A percentile compares a stretch with the other conserved stretches of the same genome.
Evolutionary conservation across 441 rosid genomes (phyloP).

Genomic region (Populus tomentosa): DNA sequence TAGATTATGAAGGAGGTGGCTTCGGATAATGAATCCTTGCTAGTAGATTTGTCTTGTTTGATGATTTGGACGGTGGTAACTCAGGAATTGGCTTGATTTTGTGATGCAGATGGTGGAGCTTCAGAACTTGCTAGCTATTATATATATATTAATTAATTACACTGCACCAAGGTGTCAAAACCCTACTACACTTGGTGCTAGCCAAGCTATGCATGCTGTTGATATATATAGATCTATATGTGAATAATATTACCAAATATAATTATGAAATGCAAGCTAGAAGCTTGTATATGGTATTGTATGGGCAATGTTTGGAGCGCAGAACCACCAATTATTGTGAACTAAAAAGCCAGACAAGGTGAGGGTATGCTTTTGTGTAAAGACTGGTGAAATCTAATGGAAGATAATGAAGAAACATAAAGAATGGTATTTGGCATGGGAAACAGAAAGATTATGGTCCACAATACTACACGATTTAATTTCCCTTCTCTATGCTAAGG

Average conservation of each 20-base stretch:
- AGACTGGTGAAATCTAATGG: slow-evolving; percentile 1
- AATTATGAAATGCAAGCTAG: neutral
- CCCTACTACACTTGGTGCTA: no score
- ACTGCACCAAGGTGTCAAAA: no score
- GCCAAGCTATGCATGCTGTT: no score
- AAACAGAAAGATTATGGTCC: slow-evolving; percentile 17
- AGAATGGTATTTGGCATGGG: neutral
- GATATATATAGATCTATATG: neutral
- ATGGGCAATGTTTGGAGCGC: neutral
- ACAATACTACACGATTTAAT: neutral
- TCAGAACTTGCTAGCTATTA: no score
- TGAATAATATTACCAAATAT: neutral
- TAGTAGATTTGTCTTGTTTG: no score
- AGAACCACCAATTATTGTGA: neutral
- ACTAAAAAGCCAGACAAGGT: neutral
- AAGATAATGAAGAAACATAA: neutral
- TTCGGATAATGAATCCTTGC: no score
- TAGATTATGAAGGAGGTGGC: no score
- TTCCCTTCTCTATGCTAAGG: no score
- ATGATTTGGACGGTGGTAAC: no score
- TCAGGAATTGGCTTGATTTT: no score
- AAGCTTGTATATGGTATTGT: neutral
- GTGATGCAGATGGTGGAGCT: no score
- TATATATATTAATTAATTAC: no score
- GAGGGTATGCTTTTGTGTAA: neutral